Evolutionary conservation across 2,329 filamentous ascomycete genomes (phyloP), one percentile per base, ranked within the genome.

Genomic region (Calycina herbarum): DNA sequence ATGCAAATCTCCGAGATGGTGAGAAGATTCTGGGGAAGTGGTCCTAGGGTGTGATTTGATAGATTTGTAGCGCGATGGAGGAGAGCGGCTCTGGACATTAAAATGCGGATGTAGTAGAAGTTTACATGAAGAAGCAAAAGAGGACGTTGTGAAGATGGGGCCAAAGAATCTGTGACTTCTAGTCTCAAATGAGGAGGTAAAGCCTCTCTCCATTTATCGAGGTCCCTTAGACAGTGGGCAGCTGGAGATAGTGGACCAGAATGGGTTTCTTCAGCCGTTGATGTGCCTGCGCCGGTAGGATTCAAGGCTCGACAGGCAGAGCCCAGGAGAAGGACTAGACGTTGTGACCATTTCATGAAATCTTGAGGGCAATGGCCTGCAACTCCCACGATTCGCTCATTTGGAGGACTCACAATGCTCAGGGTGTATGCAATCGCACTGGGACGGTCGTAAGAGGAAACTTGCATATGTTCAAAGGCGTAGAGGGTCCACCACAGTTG

Each of bases 371-470:
- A 66, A 54, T 69, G 58, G 11, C 65, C 64, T 5, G 61, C 61
- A 3, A 63, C 61, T 20, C 74, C 77, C 10, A 79, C 69, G 33
- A 79, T 76, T 24, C 75, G 71, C 61, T 77, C 78, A 59, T 75
- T 77, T 0, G 79, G 76, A 58, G 71, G 74, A 33, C 72, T 72
- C n/a, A 78, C 75, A 51, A 73, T 75, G 63, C 73, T 74, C 10
- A 73, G 72, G 0, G 76, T 70, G 48, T 79, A 75, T 59, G 79
- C 77, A 35, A 81, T 79, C 17, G 79, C 78, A 65, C 79, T 80
- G 0, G 79, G 79, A 1, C 79, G 77, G 72, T 81, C 78, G 67
- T 79, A 78, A 27, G 79, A 78, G 24, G 78, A 78, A 17, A 79
- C 78, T 66, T 80, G 77, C 74, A 80, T 77, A 65, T 77, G 77